These are phyloP conservation scores for Colletotrichum sp. DNA, from an alignment of 2,329 filamentous ascomycete species.

Conservation along the genomic window DNA sequence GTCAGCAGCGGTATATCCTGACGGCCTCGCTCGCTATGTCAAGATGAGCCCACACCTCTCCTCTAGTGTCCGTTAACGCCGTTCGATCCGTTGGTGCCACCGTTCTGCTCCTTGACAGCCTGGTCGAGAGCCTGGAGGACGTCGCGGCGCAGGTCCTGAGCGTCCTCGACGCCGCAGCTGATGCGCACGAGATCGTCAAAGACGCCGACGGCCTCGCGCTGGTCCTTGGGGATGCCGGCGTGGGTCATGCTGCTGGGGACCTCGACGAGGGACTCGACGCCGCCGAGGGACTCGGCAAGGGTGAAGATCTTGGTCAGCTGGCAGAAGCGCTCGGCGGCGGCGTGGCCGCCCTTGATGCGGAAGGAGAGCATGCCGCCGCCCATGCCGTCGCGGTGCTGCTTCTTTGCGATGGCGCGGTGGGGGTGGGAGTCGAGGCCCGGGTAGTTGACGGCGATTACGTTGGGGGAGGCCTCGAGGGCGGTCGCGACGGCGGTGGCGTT, in stretches of 20 bases:
- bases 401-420: slow-evolving; percentile 81
- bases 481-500: slow-evolving; percentile 82
- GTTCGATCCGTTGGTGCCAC: slow-evolving; percentile 26
- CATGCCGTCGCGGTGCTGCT: slow-evolving; percentile 93
- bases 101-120: slow-evolving; percentile 55
- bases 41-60: neutral
- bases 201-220: slow-evolving; percentile 91
- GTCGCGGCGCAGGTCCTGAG: slow-evolving; percentile 81
- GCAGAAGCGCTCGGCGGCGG: slow-evolving; percentile 91
- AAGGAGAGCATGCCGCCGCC: slow-evolving; percentile 98
- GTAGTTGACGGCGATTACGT: slow-evolving; percentile 93
- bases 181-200: slow-evolving; percentile 93
- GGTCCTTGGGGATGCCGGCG: slow-evolving; percentile 87
- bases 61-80: slow-evolving; percentile 31
- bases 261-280: slow-evolving; percentile 90
- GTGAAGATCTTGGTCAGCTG: slow-evolving; percentile 89
- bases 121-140: slow-evolving; percentile 82
- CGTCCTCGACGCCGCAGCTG: slow-evolving; percentile 94
- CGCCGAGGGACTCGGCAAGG: slow-evolving; percentile 89
- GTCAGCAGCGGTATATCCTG: neutral
- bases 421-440: slow-evolving; percentile 88
- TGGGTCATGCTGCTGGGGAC: slow-evolving; percentile 97
- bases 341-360: slow-evolving; percentile 85
- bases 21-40: neutral
- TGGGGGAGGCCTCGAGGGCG: slow-evolving; percentile 78